phyloP scores from a whole-genome alignment of 2,329 filamentous ascomycete genomes.

The Talaromyces sp. region DNA sequence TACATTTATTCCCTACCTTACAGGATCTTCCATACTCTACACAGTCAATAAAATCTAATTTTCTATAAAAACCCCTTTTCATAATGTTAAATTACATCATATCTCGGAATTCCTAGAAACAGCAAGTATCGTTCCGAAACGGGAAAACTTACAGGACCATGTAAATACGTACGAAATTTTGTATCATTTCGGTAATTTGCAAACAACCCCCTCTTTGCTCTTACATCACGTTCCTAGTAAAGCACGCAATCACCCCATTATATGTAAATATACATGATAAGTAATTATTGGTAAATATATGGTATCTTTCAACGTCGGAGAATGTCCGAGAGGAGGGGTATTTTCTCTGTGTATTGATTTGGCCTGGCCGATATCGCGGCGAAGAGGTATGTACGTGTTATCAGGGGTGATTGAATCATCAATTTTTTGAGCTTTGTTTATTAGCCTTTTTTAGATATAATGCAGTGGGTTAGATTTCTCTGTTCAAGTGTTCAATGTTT shows the following conservation, averaged over 20 bases:
- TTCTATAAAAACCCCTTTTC: not conserved
- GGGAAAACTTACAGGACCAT: not conserved
- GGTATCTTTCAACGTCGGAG: not conserved
- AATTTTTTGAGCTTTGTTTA: not conserved
- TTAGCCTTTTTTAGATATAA: not conserved
- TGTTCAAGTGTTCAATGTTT: not conserved
- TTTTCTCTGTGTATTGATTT: not conserved
- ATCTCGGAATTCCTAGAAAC: not conserved
- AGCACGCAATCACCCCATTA: not conserved
- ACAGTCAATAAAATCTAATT: not conserved
- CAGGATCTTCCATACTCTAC: not conserved
- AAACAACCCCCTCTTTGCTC: not conserved
- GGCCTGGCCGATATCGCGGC: not conserved
- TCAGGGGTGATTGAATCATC: not conserved
- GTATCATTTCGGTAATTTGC: not conserved
- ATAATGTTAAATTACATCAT: not conserved
- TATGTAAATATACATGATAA: not conserved
- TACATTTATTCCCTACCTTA: too few relatives aligned
- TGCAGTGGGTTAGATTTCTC: not conserved
- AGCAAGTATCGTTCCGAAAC: not conserved
- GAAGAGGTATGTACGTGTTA: not conserved
- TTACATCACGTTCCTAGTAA: not conserved
- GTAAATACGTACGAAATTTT: not conserved
- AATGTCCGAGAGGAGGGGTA: not conserved
- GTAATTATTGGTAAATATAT: not conserved